Base-by-base conservation (phyloP, 1,284 basidiomycete genomes). In the Rhodotorula sp. region DNA sequence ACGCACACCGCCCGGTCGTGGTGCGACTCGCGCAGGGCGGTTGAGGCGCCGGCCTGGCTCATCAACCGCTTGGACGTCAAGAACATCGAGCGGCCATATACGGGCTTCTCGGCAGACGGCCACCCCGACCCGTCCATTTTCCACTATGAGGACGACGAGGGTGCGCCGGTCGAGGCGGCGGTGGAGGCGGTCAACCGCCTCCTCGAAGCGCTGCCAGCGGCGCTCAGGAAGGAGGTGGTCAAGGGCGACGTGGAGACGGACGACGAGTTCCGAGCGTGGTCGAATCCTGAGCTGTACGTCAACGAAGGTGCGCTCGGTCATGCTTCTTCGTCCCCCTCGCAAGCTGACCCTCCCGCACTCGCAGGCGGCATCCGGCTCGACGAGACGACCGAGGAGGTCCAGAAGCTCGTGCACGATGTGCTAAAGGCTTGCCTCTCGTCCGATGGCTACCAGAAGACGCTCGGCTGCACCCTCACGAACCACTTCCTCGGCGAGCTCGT, bases 321-420 rank as follows among this genome's bases (percentile, higher is more conserved):
- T 8, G n/a, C 37, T 15, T 29, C 22, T 34, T 4, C 54, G 5
- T 36, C 21, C 36, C 3, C 25, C 36, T n/a, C 36, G 7, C 25
- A 27, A 46, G 8, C 53, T 73, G 22, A 48, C 15, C 53, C 53
- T 21, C 27, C 10, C 41, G 63, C 36, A 66, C 39, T 9, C n/a
- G 15, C 71, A 79, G 79, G 80, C 51, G 81, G 81, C 1, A 78
- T 82, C n/a, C 76, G 81, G 17, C 66, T 82, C n/a, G 81, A 82
- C 64, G 80, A 82, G 68, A 77, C 77, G n/a, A 73, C 70, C 12
- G 29, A 29, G 3, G 59, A 74, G 29, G 74, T 78, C 32, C 77
- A 79, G 55, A 66, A 73, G 3, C 75, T 77, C 39, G 65, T 81
- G 12, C 80, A 79, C 59, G 75, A 44, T 36, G 70, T 82, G 5